Conservation (phyloP, 768 basidiomycete species). For the Pleurotus cornucopiae region DNA sequence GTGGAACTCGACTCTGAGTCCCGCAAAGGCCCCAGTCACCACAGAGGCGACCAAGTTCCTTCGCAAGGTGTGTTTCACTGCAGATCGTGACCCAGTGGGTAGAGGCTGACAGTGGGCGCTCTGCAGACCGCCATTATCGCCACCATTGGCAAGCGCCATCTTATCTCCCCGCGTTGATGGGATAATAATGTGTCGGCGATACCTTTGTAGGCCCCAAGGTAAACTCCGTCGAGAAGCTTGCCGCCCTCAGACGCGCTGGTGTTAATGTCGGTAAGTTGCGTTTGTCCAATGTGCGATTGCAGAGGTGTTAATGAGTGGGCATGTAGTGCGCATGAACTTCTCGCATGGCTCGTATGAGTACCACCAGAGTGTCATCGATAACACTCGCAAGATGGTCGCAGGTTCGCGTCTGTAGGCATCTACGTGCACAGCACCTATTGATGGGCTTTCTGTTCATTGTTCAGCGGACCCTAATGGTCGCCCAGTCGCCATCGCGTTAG, state of each 20-base stretch:
- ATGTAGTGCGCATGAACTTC: conserved; percentile 98
- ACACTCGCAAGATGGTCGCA: conserved; percentile 82
- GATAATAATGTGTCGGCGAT: conserved; percentile 7
- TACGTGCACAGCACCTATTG: conserved; percentile 9
- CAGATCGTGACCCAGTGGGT: too few relatives aligned
- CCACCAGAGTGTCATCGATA: conserved; percentile 98
- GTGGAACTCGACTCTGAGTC: conserved; percentile 85
- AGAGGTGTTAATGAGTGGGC: neutral
- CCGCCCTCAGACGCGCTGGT: conserved; percentile 81
- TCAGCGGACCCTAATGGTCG: conserved; percentile 72
- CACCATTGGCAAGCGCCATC: conserved; percentile 74
- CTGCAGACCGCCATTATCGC: conserved; percentile 95
- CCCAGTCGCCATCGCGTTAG: conserved; percentile 95
- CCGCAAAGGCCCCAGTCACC: conserved; percentile 64
- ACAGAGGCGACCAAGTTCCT: conserved; percentile 79
- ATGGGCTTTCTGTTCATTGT: neutral
- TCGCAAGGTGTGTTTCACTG: conserved; percentile 68
- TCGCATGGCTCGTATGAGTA: conserved; percentile 99
- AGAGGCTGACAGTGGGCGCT: too few relatives aligned
- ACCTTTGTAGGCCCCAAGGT: conserved; percentile 77
- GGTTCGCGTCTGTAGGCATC: conserved; percentile 38
- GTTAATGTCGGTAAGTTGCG: conserved; percentile 88
- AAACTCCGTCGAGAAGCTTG: conserved; percentile 86
- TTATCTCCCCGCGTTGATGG: conserved; percentile 9
- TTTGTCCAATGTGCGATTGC: neutral